These are phyloP conservation scores for Umbelopsis sp. DNA, from an alignment of 192 early-diverging fungal species.

Conservation along the genomic window DNA sequence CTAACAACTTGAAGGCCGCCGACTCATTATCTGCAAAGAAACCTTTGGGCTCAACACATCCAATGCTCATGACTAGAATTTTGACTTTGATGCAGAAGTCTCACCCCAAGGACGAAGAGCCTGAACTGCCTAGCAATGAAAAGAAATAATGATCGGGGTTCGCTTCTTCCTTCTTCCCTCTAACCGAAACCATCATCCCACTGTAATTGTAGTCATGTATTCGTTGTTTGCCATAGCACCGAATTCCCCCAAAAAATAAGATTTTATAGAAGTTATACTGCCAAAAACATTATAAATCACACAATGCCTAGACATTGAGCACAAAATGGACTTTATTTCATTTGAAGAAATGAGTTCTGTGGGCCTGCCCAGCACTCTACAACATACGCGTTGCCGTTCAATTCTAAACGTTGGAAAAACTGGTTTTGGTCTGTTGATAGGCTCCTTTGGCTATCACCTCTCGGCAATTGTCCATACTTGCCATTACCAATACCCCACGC, in stretches of 20 bases:
- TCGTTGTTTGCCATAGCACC: neutral
- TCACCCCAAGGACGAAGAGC: neutral
- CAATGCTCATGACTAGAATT: neutral
- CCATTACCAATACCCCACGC: neutral
- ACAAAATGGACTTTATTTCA: neutral
- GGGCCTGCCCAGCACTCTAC: neutral
- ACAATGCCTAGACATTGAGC: neutral
- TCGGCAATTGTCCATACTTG: neutral
- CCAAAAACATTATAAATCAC: neutral
- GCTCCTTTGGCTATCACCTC: neutral
- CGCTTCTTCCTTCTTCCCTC: neutral
- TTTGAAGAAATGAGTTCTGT: neutral
- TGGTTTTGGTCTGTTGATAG: neutral
- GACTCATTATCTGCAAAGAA: slow-evolving; percentile 1
- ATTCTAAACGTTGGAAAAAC: neutral
- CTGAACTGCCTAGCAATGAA: neutral
- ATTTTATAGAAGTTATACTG: neutral
- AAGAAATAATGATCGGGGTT: neutral
- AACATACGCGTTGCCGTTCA: neutral
- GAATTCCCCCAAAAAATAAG: no score
- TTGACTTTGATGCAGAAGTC: slow-evolving; percentile 7
- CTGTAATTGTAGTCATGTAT: slow-evolving; percentile 14
- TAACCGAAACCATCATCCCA: slow-evolving; percentile 12
- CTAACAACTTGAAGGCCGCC: neutral
- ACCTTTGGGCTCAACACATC: neutral